Percentiles rank a stretch among this genome's conserved stretches.
Evolutionary conservation across 352 stramenopile genomes (phyloP).

Genomic region (Phytophthora aleatoria): DNA sequence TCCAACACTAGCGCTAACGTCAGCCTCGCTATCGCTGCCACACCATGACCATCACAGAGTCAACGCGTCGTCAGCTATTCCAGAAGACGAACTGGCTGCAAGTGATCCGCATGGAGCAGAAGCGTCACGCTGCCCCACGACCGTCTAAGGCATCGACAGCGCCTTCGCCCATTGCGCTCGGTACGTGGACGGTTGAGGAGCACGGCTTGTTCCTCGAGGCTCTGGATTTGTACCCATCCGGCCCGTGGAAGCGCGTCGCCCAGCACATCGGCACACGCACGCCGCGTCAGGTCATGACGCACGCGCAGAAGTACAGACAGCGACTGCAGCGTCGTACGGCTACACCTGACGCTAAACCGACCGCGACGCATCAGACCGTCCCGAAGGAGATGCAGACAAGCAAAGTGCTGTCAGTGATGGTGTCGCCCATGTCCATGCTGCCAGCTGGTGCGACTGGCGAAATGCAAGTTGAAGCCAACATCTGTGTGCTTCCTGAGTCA

Average conservation of each 20-base stretch:
- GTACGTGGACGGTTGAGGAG: conserved; percentile 33
- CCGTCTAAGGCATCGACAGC: neutral
- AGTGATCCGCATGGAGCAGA: conserved; percentile 35
- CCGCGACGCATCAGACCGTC: neutral
- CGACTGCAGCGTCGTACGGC: conserved; percentile 17
- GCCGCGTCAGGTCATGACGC: conserved; percentile 44
- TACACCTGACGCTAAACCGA: neutral
- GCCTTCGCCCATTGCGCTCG: conserved; percentile 3
- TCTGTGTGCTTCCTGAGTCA: conserved; percentile 18
- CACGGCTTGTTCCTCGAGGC: conserved; percentile 34
- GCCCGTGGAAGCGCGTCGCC: conserved; percentile 55
- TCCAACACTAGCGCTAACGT: conserved; percentile 2
- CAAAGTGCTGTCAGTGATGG: conserved; percentile 22
- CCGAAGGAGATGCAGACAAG: neutral
- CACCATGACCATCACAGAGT: conserved; percentile 32
- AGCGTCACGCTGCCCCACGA: conserved; percentile 18
- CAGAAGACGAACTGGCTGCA: conserved; percentile 11
- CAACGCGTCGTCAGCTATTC: conserved; percentile 28
- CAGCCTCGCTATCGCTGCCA: neutral
- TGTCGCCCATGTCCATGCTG: conserved; percentile 17
- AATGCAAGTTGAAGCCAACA: conserved; percentile 31
- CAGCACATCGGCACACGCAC: conserved; percentile 36
- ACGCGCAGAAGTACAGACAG: conserved; percentile 43
- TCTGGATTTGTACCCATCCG: conserved; percentile 44
- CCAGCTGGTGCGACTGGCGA: conserved; percentile 27